These are phyloP conservation scores for Tardiomyces blankii DNA, from an alignment of 1,139 yeast genomes.

Conservation along the genomic window DNA sequence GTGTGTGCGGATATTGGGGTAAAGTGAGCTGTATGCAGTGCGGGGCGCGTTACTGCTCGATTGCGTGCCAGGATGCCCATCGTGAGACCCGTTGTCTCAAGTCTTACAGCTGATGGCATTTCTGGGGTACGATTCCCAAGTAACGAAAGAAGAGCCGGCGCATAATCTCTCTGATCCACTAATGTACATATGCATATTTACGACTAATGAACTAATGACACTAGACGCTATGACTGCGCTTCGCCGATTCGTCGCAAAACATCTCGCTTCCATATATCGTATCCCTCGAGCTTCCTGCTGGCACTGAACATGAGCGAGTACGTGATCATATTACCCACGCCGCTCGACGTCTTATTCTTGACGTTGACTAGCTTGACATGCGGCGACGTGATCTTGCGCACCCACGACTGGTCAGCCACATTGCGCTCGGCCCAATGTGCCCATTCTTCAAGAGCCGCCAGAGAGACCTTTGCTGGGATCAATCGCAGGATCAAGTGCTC, in stretches of 20 bases:
- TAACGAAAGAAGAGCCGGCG: too few species aligned
- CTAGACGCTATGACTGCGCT: too few species aligned
- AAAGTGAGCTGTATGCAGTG: slow-evolving; percentile 26
- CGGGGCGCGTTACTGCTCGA: slow-evolving; percentile 28
- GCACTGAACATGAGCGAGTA: slow-evolving; percentile 6
- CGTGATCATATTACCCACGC: slow-evolving; percentile 21
- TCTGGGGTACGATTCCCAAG: too few species aligned
- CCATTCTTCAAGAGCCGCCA: slow-evolving; percentile 22
- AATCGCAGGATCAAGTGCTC: slow-evolving; percentile 2
- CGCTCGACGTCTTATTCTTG: slow-evolving; percentile 14
- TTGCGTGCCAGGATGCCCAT: slow-evolving; percentile 28
- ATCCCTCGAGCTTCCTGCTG: too few species aligned
- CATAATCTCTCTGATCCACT: too few species aligned
- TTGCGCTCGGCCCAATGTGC: slow-evolving; percentile 23
- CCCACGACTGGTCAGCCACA: slow-evolving; percentile 27
- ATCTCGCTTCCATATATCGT: too few species aligned
- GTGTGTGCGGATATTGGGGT: slow-evolving; percentile 34
- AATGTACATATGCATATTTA: too few species aligned
- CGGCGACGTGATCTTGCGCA: slow-evolving; percentile 18
- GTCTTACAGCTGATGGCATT: slow-evolving; percentile 15
- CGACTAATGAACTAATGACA: too few species aligned
- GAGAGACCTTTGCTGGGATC: slow-evolving; percentile 1
- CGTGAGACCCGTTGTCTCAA: slow-evolving; percentile 31
- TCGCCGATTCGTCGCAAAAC: too few species aligned
- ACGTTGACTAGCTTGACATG: slow-evolving; percentile 4